A percentile compares a stretch with the other conserved stretches of the same genome.
phyloP scores from a whole-genome alignment of 225 moss, liverwort and hornwort species.

The Bryoerythrophyllum caledonicum region DNA sequence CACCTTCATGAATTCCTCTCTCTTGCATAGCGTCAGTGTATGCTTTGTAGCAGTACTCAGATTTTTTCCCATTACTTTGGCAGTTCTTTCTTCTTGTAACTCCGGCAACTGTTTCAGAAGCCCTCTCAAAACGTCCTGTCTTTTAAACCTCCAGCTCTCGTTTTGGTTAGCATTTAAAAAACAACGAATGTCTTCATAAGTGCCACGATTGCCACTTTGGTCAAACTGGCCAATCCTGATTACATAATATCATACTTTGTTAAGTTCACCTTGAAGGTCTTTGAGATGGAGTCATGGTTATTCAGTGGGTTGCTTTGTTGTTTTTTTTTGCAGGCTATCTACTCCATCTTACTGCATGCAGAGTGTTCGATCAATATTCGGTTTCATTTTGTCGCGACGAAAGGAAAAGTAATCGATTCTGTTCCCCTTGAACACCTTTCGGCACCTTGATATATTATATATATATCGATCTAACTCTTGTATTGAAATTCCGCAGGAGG shows the following conservation, averaged over 20 bases:
- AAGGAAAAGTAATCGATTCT: conserved; percentile 40
- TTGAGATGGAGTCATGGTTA: background rate
- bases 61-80: too few species aligned
- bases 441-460: background rate
- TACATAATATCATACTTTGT: too few species aligned
- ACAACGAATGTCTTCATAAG: too few species aligned
- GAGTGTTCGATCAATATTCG: conserved; percentile 36
- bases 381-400: conserved; percentile 36
- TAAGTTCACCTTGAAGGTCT: background rate
- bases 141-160: too few species aligned
- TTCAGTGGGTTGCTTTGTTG: background rate
- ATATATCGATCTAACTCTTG: background rate
- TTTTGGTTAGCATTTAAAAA: too few species aligned
- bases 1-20: background rate
- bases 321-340: conserved; percentile 32
- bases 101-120: too few species aligned
- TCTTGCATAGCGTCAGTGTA: conserved; percentile 2
- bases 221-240: too few species aligned
- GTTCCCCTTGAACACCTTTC: background rate
- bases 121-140: too few species aligned
- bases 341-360: conserved; percentile 40
- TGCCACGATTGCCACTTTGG: too few species aligned
- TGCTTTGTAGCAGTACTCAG: background rate
- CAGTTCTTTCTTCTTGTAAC: too few species aligned
- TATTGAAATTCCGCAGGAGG: conserved; percentile 21